Conservation (phyloP, 495 filamentous ascomycete species). For the Copromyces sp. region DNA sequence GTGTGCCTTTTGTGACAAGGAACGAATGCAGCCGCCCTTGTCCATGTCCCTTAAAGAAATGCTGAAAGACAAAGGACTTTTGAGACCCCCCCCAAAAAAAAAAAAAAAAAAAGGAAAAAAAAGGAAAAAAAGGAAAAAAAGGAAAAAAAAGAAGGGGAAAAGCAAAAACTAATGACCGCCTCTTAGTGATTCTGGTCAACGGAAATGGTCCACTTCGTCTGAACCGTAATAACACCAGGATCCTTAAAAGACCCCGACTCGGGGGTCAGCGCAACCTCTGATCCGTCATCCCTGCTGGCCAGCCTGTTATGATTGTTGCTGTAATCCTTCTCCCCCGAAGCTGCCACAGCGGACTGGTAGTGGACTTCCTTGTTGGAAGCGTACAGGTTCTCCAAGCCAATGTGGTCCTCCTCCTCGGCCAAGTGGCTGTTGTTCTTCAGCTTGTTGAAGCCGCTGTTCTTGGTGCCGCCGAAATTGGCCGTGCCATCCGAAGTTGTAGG, state of each 20-base stretch:
- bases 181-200: not conserved
- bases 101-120: not conserved
- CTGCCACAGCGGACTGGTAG: constrained; percentile 5
- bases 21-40: not conserved
- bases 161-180: not conserved
- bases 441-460: constrained; percentile 8
- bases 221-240: constrained; percentile 8
- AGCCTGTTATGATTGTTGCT: not conserved
- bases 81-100: not conserved
- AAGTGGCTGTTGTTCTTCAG: not conserved
- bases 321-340: not conserved
- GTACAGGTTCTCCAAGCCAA: constrained; percentile 9
- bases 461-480: not conserved
- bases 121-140: not conserved
- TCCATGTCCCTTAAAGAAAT: not conserved
- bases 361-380: constrained; percentile 7
- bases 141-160: not conserved
- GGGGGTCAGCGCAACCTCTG: constrained; percentile 6
- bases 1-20: not conserved
- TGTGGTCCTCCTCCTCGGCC: not conserved
- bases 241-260: not conserved
- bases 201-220: constrained; percentile 15
- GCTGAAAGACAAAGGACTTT: not conserved
- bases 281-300: constrained; percentile 7
- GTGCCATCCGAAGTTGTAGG: not conserved